Percentiles rank a stretch among this genome's conserved stretches.
phyloP scores from a whole-genome alignment of 257 asterid species.

The Leptodermis oblonga region DNA sequence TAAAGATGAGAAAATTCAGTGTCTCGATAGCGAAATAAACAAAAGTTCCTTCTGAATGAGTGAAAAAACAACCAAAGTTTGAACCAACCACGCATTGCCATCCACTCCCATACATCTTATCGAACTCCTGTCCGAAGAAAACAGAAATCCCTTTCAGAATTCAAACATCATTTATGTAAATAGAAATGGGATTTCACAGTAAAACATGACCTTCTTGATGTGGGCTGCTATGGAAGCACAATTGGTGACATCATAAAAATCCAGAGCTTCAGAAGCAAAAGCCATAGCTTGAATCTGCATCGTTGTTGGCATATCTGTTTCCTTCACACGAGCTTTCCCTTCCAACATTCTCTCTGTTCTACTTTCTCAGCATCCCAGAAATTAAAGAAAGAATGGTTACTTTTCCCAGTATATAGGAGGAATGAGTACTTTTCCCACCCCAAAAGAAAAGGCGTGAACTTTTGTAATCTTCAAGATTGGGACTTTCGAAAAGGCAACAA shows the following conservation, averaged over 20 bases:
- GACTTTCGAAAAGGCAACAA: neutral
- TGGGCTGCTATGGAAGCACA: constrained; percentile 46
- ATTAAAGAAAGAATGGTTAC: too few species aligned
- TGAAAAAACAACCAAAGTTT: constrained; percentile 81
- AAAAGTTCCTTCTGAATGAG: constrained; percentile 70
- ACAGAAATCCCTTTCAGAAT: neutral
- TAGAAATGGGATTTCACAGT: neutral
- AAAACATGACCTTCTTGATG: constrained; percentile 36
- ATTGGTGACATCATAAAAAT: constrained; percentile 64
- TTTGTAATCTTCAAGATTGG: constrained; percentile 1
- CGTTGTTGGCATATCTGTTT: constrained; percentile 73
- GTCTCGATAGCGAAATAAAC: constrained; percentile 76
- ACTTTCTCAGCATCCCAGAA: neutral
- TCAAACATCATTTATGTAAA: neutral
- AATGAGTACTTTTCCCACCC: neutral
- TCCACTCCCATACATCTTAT: constrained; percentile 64
- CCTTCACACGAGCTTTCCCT: constrained; percentile 48
- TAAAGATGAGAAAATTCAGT: constrained; percentile 79
- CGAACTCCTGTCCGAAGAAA: constrained; percentile 61
- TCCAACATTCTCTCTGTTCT: constrained; percentile 28
- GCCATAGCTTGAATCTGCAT: constrained; percentile 90
- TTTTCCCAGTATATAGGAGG: neutral
- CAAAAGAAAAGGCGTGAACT: neutral
- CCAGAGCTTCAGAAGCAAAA: constrained; percentile 77
- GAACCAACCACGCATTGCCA: constrained; percentile 96